Evolutionary conservation across 2,329 filamentous ascomycete genomes (phyloP).

Genomic region (Aspergillus pseudotamarii): DNA sequence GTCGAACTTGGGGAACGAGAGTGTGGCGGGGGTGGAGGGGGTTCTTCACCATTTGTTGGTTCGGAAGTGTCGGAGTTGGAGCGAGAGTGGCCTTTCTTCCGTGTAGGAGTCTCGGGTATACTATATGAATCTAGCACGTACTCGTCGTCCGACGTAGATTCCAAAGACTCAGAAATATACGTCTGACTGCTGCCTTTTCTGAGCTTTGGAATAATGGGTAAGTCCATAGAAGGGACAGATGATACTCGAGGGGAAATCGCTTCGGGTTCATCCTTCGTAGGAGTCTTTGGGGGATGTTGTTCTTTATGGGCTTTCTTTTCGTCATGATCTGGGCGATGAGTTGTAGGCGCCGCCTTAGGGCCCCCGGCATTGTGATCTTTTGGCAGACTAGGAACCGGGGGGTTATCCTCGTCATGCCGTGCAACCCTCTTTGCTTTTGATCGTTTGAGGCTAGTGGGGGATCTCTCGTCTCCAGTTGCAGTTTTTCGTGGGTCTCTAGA

Average conservation of each 20-base stretch:
- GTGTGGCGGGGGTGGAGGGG: conserved; percentile 48
- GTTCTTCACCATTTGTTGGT: conserved; percentile 33
- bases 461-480: conserved; percentile 31
- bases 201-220: conserved; percentile 49
- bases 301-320: conserved; percentile 21
- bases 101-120: conserved; percentile 29
- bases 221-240: conserved; percentile 49
- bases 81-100: conserved; percentile 27
- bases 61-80: conserved; percentile 29
- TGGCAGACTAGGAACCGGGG: conserved; percentile 30
- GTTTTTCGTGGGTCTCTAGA: conserved; percentile 30
- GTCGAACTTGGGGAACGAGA: conserved; percentile 57
- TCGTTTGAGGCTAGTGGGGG: conserved; percentile 40
- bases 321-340: conserved; percentile 14
- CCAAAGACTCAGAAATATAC: conserved; percentile 29
- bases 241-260: conserved; percentile 44
- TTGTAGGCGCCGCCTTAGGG: conserved; percentile 14
- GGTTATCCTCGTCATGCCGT: conserved; percentile 39
- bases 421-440: conserved; percentile 45
- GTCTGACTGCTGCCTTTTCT: conserved; percentile 42
- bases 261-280: conserved; percentile 28
- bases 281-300: conserved; percentile 27
- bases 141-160: conserved; percentile 29
- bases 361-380: conserved; percentile 26
- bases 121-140: conserved; percentile 24